A percentile compares a stretch with the other conserved stretches of the same genome.
These are phyloP conservation scores for Dorcoceras hygrometricum DNA, from an alignment of 257 asterid genomes.

Conservation along the genomic window DNA sequence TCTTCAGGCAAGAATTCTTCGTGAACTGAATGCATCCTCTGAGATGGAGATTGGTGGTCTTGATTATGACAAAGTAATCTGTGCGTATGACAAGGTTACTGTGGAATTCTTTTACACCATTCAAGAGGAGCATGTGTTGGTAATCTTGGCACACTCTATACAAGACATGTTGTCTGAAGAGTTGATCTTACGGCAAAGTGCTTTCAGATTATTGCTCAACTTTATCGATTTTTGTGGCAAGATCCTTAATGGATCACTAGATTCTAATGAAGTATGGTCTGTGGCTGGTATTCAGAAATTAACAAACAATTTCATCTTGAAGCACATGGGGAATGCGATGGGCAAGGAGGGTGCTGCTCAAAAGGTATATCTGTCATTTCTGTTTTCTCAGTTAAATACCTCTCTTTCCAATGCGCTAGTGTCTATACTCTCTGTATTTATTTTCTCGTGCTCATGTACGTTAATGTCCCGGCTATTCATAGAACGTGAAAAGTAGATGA, in stretches of 20 bases:
- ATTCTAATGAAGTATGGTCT: conserved; percentile 46
- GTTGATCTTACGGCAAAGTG: conserved; percentile 80
- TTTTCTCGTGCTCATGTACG: neutral
- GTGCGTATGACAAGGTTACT: conserved; percentile 67
- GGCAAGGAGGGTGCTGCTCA: conserved; percentile 57
- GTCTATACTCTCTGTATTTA: neutral
- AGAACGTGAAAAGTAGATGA: no score
- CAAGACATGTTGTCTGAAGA: conserved; percentile 86
- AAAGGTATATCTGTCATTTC: conserved; percentile 50
- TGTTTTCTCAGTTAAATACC: conserved; percentile 13
- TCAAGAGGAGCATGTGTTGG: conserved; percentile 60
- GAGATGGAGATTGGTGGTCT: conserved; percentile 64
- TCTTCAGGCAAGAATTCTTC: conserved; percentile 71
- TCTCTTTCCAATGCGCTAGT: conserved; percentile 2
- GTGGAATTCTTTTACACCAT: conserved; percentile 50
- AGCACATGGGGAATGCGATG: conserved; percentile 90
- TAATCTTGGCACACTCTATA: conserved; percentile 70
- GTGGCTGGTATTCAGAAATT: conserved; percentile 46
- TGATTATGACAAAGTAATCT: conserved; percentile 71
- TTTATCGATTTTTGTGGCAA: conserved; percentile 65
- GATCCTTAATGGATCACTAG: conserved; percentile 40
- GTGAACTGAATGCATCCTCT: conserved; percentile 70
- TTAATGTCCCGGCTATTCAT: no score
- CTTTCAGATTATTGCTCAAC: conserved; percentile 63
- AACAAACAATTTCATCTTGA: conserved; percentile 59